Evolutionary conservation across 1,139 yeast species (phyloP).

Genomic region (Pichia sp.): DNA sequence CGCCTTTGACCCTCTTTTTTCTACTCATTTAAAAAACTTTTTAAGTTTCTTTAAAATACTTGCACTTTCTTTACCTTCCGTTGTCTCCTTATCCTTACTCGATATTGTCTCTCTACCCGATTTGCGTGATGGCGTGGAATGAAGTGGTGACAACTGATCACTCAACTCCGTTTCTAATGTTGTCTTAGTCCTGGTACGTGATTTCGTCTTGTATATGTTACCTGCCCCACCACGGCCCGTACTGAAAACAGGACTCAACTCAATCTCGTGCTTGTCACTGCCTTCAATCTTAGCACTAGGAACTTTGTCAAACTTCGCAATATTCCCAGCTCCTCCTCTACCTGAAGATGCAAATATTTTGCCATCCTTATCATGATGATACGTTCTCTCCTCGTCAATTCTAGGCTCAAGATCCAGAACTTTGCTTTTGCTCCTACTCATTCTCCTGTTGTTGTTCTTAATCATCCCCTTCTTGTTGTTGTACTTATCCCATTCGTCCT

Average conservation of each 20-base stretch:
- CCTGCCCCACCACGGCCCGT: conserved; percentile 62
- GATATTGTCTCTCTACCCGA: conserved; percentile 3
- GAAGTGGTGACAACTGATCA: conserved; percentile 38
- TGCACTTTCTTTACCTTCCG: no score
- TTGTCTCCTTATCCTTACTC: no score
- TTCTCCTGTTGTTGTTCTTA: not conserved
- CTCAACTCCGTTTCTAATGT: conserved; percentile 46
- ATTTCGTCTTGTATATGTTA: conserved; percentile 38
- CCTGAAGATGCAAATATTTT: conserved; percentile 47
- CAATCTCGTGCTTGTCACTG: conserved; percentile 41
- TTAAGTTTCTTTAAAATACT: no score
- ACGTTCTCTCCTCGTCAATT: conserved; percentile 12
- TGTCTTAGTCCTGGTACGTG: conserved; percentile 30
- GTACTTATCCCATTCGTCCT: conserved; percentile 13
- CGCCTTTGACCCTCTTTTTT: no score
- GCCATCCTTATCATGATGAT: conserved; percentile 31
- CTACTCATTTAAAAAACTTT: no score
- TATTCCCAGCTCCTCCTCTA: conserved; percentile 56
- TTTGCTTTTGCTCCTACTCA: no score
- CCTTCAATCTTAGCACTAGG: conserved; percentile 43
- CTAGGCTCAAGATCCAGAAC: no score
- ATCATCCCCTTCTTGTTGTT: not conserved
- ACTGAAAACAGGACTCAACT: conserved; percentile 40
- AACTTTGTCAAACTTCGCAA: conserved; percentile 34
- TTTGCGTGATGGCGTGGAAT: conserved; percentile 18